phyloP scores from a whole-genome alignment of 1,284 basidiomycete genomes.

The Boletus sp. region DNA sequence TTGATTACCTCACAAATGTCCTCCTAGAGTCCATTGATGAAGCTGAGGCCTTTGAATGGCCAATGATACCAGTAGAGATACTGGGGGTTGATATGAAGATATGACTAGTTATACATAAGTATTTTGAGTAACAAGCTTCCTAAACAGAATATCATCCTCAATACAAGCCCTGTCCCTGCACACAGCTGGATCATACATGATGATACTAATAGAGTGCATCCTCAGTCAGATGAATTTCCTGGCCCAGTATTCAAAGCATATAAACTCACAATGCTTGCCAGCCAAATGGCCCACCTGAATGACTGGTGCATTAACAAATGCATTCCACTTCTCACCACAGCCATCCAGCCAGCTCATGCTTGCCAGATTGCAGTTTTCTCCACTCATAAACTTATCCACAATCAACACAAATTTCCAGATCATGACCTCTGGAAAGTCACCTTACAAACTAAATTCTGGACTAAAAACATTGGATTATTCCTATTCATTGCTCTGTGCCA shows the following conservation, averaged over 20 bases:
- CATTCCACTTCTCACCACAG: neutral
- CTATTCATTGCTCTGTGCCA: neutral
- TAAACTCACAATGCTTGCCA: neutral
- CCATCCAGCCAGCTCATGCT: neutral
- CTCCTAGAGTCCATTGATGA: neutral
- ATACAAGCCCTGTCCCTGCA: neutral
- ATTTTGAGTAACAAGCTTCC: neutral
- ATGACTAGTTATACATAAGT: neutral
- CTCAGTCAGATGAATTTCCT: neutral
- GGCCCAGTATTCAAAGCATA: neutral
- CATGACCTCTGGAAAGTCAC: constrained; percentile 4
- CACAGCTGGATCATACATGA: neutral
- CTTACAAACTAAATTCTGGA: neutral
- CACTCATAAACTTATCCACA: neutral
- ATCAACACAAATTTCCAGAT: neutral
- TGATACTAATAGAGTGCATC: neutral
- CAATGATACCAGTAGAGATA: neutral
- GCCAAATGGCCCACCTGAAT: neutral
- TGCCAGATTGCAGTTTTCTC: neutral
- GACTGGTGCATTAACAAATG: constrained; percentile 3
- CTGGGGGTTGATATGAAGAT: neutral
- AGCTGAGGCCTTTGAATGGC: neutral
- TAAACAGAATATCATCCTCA: neutral
- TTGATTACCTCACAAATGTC: neutral
- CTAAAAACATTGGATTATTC: constrained; percentile 4